Base-by-base conservation (phyloP, 805 yeast genomes). In the Tetrapisispora taiwanensis region DNA sequence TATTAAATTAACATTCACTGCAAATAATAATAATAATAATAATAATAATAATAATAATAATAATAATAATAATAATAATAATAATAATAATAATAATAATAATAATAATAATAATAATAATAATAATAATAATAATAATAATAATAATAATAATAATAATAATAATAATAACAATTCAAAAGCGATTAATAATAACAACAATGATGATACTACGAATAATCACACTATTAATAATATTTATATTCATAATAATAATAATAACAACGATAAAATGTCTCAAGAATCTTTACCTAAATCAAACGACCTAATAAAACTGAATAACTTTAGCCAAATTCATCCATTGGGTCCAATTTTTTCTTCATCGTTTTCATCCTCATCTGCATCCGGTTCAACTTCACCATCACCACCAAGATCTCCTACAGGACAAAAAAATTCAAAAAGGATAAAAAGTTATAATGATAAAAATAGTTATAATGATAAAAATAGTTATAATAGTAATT, bases 1-100 rank as follows among this genome's bases (percentile, higher is more conserved):
- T 44, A 68, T 75, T 12, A 70, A 79, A 1, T 62, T 80, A 18
- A 86, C 87, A 1, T 79, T 79, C 0, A 73, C 74, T 55, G 50
- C 50, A 39, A 31, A 26, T 20, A 20, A 30, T 37, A 33, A 24
- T 24, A 30, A 15, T 19, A 20, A 34, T 17, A 39, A n/a, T 9
- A 39, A 32, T 33, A 18, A 26, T 6, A 24, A 31, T 20, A 41
- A 13, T 30, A 33, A 18, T 7, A 20, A n/a, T 15, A 27, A 7
- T 7, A 26, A 7, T 26, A 26, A 26, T 26, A 26, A 26, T 10
- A 26, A 33, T 15, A 30, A 30, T 30, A 30, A 13, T 15, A 30
- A 8, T 9, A 30, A 7, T 7, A 30, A 14, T 30, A 30, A 6
- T 14, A 30, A 8, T 20, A 35, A 22, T 22, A 15, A 10, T 7